A percentile compares a stretch with the other conserved stretches of the same genome.
Conservation (phyloP, 768 basidiomycete species). For the Trametes cubensis region DNA sequence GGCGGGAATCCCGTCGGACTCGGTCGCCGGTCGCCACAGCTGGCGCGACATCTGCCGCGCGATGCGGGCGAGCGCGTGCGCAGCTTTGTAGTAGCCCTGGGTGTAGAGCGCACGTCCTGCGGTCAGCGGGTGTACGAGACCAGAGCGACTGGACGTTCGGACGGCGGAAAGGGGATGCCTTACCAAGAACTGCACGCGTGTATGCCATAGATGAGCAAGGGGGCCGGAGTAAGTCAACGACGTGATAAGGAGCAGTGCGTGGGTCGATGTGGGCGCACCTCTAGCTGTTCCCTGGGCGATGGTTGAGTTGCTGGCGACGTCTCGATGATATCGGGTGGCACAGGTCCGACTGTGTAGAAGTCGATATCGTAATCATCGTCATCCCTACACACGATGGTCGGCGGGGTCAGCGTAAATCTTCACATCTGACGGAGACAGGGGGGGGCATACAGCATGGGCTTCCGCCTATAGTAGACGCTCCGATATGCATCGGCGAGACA, state of each 20-base stretch:
- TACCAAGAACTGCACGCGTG: constrained; percentile 62
- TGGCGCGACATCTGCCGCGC: constrained; percentile 80
- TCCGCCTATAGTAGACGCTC: constrained; percentile 81
- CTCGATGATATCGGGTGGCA: constrained; percentile 38
- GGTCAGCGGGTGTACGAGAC: constrained; percentile 19
- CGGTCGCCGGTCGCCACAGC: constrained; percentile 78
- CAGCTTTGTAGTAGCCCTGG: constrained; percentile 83
- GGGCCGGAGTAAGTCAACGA: constrained; percentile 15
- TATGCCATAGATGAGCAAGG: no score
- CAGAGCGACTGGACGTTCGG: constrained; percentile 6
- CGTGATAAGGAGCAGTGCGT: neutral
- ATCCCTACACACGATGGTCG: constrained; percentile 45
- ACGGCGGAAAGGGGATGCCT: constrained; percentile 32
- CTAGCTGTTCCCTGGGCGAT: constrained; percentile 77
- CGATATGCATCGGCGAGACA: constrained; percentile 83
- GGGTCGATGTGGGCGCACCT: constrained; percentile 46
- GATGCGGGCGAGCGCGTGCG: constrained; percentile 81
- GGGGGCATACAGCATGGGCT: constrained; percentile 66
- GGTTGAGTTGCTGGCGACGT: constrained; percentile 43
- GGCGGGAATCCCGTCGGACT: constrained; percentile 75
- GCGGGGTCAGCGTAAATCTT: constrained; percentile 1
- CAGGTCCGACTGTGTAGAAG: constrained; percentile 77
- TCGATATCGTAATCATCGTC: constrained; percentile 91
- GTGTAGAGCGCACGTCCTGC: constrained; percentile 10
- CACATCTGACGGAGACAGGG: neutral